Evolutionary conservation across 768 basidiomycete species (phyloP).

Genomic region (Thelephora ganbajun): DNA sequence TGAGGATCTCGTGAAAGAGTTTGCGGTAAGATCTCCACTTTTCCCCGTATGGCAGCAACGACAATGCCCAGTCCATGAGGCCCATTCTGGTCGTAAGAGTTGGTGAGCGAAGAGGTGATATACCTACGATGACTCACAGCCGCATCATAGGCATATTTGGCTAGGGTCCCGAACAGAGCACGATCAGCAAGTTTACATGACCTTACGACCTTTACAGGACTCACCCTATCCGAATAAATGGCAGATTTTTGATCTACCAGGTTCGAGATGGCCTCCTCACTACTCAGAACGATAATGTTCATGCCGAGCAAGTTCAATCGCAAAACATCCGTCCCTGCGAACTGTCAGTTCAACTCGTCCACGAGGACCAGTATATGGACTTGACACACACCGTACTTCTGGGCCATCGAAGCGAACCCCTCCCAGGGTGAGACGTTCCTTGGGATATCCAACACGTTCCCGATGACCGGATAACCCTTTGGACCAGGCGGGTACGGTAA

Average conservation of each 20-base stretch:
- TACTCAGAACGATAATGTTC: constrained; percentile 7
- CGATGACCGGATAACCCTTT: constrained; percentile 18
- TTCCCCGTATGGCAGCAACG: background rate
- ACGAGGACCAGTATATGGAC: background rate
- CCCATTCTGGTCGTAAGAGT: background rate
- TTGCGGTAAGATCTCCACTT: background rate
- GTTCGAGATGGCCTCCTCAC: constrained; percentile 2
- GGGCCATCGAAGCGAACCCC: constrained; percentile 12
- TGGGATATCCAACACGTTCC: constrained; percentile 20
- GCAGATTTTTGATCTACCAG: constrained; percentile 7
- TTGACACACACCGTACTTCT: constrained; percentile 9
- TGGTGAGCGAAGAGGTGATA: background rate
- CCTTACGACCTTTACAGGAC: background rate
- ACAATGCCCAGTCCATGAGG: background rate
- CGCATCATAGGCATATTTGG: background rate
- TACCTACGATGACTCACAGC: background rate
- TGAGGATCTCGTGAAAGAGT: background rate
- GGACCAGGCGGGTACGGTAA: constrained; percentile 18
- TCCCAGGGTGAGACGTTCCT: constrained; percentile 6
- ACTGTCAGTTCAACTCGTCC: background rate
- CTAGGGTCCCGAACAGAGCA: background rate
- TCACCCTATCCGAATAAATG: background rate
- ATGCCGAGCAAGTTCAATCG: constrained; percentile 9
- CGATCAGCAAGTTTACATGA: background rate
- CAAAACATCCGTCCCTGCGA: constrained; percentile 8